Evolutionary conservation across 1,139 yeast genomes (phyloP).

Genomic region (Diutina sp.): DNA sequence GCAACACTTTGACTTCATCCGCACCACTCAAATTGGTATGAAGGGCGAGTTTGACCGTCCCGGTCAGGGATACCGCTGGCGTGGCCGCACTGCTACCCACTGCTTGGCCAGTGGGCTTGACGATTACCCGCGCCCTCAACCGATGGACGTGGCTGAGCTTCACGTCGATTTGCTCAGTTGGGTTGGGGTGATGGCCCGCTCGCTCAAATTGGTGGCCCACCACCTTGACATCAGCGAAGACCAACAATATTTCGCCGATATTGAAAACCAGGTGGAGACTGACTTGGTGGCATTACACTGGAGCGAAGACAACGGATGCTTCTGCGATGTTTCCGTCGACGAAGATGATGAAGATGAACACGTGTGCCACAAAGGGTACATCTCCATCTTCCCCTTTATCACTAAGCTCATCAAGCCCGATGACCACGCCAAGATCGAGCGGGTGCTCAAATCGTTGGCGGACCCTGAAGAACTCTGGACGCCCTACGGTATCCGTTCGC

Average conservation of each 20-base stretch:
- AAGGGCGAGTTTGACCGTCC: constrained; percentile 41
- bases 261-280: constrained; percentile 42
- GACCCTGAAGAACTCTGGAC: constrained; percentile 74
- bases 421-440: constrained; percentile 35
- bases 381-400: constrained; percentile 75
- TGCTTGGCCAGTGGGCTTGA: constrained; percentile 91
- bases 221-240: constrained; percentile 52
- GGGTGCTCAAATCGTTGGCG: constrained; percentile 41
- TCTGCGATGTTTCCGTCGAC: constrained; percentile 76
- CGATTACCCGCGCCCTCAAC: constrained; percentile 82
- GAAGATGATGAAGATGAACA: constrained; percentile 51
- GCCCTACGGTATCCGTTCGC: constrained; percentile 67
- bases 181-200: constrained; percentile 86
- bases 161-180: constrained; percentile 85
- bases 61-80: constrained; percentile 79
- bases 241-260: constrained; percentile 31
- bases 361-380: constrained; percentile 84
- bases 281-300: constrained; percentile 73
- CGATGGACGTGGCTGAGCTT: constrained; percentile 79
- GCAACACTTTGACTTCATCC: constrained; percentile 76
- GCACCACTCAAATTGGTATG: constrained; percentile 63
- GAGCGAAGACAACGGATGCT: constrained; percentile 53
- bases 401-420: constrained; percentile 48
- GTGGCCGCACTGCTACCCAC: constrained; percentile 77
- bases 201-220: constrained; percentile 65